Evolutionary conservation across 2,329 filamentous ascomycete genomes (phyloP).

Genomic region (Zymoseptoria tritici): DNA sequence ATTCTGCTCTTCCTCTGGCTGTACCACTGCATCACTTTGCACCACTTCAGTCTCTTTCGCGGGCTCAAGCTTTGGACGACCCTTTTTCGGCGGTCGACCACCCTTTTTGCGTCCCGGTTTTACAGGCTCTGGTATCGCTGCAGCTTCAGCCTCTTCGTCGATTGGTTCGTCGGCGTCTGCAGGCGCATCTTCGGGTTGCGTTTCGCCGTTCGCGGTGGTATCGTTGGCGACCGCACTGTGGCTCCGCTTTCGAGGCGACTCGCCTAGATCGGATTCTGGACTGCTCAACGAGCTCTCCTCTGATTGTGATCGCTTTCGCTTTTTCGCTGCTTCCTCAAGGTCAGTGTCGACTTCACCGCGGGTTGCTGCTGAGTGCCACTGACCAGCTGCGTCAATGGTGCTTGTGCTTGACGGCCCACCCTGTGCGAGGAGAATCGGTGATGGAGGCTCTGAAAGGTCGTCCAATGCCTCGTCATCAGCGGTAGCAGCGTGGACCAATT

Average conservation of each 20-base stretch:
- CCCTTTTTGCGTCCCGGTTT: conserved; percentile 39
- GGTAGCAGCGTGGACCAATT: conserved; percentile 56
- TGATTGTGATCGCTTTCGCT: conserved; percentile 40
- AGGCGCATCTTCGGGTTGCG: conserved; percentile 21
- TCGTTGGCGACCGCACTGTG: conserved; percentile 16
- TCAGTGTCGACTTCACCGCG: conserved; percentile 1
- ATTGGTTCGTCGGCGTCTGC: conserved; percentile 36
- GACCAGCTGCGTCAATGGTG: conserved; percentile 22
- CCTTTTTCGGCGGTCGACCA: conserved; percentile 14
- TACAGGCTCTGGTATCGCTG: conserved; percentile 20
- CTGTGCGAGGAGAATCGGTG: conserved; percentile 23
- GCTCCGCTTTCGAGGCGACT: conserved; percentile 29
- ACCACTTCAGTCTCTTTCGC: conserved; percentile 16
- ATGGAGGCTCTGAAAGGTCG: conserved; percentile 32
- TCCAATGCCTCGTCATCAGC: conserved; percentile 35
- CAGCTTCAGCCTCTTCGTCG: conserved; percentile 25
- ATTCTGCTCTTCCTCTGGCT: conserved; percentile 18
- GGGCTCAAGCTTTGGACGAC: conserved; percentile 26
- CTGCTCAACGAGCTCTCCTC: conserved; percentile 34
- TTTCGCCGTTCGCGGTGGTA: conserved; percentile 26
- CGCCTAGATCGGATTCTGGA: conserved; percentile 29
- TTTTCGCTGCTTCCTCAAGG: conserved; percentile 23
- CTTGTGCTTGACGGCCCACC: conserved; percentile 28
- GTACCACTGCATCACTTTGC: conserved; percentile 6
- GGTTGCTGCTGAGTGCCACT: conserved; percentile 4